phyloP scores from a whole-genome alignment of 2,329 filamentous ascomycete species.

The Thielaviopsis punctulata region DNA sequence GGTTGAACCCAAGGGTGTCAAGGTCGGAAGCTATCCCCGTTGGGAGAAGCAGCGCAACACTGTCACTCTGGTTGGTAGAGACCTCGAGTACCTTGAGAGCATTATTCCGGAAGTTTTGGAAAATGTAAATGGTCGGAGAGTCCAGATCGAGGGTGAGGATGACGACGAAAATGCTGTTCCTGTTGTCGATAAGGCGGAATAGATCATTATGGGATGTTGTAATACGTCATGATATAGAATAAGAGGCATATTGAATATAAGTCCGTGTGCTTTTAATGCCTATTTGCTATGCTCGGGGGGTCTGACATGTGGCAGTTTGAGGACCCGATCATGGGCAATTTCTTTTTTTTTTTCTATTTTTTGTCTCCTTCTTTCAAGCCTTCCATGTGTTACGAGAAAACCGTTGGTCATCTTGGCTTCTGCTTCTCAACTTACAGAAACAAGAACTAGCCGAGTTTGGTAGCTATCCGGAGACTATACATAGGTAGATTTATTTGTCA shows the following conservation, averaged over 20 bases:
- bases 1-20: slow-evolving; percentile 61
- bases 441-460: not conserved
- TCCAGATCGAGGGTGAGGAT: slow-evolving; percentile 54
- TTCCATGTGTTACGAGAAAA: not conserved
- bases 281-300: not conserved
- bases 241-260: not conserved
- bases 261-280: not conserved
- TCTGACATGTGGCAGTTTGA: not conserved
- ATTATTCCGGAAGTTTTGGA: slow-evolving; percentile 49
- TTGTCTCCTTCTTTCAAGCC: not conserved
- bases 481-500: not conserved
- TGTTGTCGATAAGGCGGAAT: not conserved
- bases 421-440: not conserved
- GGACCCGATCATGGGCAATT: not conserved
- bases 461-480: not conserved
- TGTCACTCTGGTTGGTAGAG: slow-evolving; percentile 69
- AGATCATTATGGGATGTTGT: not conserved
- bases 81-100: slow-evolving; percentile 61
- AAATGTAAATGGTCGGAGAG: slow-evolving; percentile 55
- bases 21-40: slow-evolving; percentile 87
- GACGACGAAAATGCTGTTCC: slow-evolving; percentile 25
- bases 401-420: not conserved
- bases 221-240: not conserved
- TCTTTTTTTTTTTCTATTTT: not conserved
- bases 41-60: slow-evolving; percentile 83